These are phyloP conservation scores for Nicotiana undulata DNA, from an alignment of 257 asterid genomes.

Conservation along the genomic window DNA sequence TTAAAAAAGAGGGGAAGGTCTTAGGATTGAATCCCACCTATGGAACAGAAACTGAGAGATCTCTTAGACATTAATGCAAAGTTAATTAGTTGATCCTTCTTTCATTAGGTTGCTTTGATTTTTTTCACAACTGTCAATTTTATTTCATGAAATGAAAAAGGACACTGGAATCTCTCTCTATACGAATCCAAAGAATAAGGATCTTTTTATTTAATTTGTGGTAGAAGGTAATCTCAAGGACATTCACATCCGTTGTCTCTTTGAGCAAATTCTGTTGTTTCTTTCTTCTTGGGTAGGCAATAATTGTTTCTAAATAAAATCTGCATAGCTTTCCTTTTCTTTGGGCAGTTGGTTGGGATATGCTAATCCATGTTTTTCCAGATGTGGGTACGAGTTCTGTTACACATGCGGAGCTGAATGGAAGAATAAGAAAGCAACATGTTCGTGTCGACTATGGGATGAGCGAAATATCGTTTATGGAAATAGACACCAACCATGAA, in stretches of 20 bases:
- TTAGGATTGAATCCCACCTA: neutral
- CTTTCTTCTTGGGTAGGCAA: no score
- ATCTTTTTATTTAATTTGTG: neutral
- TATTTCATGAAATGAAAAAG: neutral
- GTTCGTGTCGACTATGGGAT: constrained; percentile 67
- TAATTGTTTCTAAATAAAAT: no score
- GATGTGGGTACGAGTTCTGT: constrained; percentile 82
- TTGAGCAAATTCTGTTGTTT: neutral
- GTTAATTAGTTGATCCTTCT: neutral
- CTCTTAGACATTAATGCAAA: neutral
- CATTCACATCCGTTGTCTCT: no score
- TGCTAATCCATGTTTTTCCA: constrained; percentile 15
- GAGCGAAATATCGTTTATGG: constrained; percentile 28
- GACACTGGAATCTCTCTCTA: neutral
- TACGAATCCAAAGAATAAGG: neutral
- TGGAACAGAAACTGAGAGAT: neutral
- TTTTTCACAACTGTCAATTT: neutral
- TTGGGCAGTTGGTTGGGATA: neutral
- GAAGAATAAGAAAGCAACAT: constrained; percentile 55
- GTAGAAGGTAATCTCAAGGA: neutral
- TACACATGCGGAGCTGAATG: constrained; percentile 80
- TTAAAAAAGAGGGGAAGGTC: neutral
- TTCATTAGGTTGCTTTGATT: neutral
- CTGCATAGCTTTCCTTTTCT: neutral
- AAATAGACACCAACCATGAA: neutral